Evolutionary conservation across 1,284 basidiomycete genomes (phyloP).

Genomic region (Singerocomus rubriflavus): DNA sequence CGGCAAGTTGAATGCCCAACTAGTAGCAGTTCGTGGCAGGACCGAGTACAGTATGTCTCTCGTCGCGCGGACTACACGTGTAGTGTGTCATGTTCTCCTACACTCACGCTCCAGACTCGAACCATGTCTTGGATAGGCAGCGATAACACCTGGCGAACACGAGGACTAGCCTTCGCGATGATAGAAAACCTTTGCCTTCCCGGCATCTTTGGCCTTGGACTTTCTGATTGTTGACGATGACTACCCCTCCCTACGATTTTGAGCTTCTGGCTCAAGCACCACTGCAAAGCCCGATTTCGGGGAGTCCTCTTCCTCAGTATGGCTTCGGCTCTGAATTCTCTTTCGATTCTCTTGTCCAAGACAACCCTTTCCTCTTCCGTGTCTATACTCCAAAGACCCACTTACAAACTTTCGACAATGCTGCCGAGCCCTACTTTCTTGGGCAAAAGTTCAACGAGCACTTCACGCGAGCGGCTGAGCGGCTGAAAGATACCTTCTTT

Average conservation of each 20-base stretch:
- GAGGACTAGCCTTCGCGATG: slow-evolving; percentile 20
- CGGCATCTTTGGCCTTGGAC: slow-evolving; percentile 6
- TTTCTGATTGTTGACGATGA: slow-evolving; percentile 25
- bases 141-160: slow-evolving; percentile 34
- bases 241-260: slow-evolving; percentile 13
- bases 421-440: slow-evolving; percentile 55
- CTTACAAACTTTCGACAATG: slow-evolving; percentile 48
- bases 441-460: slow-evolving; percentile 58
- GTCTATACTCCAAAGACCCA: slow-evolving; percentile 68
- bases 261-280: slow-evolving; percentile 14
- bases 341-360: slow-evolving; percentile 56
- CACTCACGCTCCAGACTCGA: slow-evolving; percentile 1
- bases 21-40: no score
- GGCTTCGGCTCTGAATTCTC: slow-evolving; percentile 62
- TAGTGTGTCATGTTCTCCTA: slow-evolving; percentile 12
- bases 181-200: slow-evolving; percentile 29
- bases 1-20: background rate
- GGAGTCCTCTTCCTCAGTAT: slow-evolving; percentile 56
- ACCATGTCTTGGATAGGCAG: slow-evolving; percentile 27
- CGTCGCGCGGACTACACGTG: slow-evolving; percentile 25
- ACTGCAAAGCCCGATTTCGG: slow-evolving; percentile 24
- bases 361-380: slow-evolving; percentile 72
- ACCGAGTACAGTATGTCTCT: background rate
- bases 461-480: slow-evolving; percentile 41
- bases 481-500: slow-evolving; percentile 29